Base-by-base conservation (phyloP, 805 yeast species). In the Cyberlindnera maclurae region DNA sequence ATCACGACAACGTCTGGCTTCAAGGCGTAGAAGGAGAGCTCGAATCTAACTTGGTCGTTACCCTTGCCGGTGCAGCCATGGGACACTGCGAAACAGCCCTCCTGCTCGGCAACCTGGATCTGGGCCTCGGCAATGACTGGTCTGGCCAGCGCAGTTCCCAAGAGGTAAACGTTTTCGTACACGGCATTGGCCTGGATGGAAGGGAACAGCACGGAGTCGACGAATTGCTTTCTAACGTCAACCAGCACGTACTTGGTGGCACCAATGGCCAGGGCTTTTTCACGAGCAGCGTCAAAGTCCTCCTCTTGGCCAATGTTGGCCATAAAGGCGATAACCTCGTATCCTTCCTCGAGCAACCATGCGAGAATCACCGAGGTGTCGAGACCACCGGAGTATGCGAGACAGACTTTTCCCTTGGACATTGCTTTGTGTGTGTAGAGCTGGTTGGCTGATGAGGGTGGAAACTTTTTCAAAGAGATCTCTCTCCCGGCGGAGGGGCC, bases 21-120 rank as follows among this genome's bases (percentile, higher is more conserved):
- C 65, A 93, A 77, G 28, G 97, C 99, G 66, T 93, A 93, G 75
- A 93, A 93, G 8, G 95, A 82, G 45, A 93, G 73, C 70, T 93
- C 99, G 63, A 93, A 93, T 69, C 99, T 83, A 50, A 93, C 97
- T 71, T 93, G 98, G 67, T 93, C 99, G 64, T 93, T 93, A 70
- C 99, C 99, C 73, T 93, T 93, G 71, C 99, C 99, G 52, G 99
- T 93, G 71, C 98, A 93, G 49, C 99, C 99, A 66, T 93, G 99
- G 35, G 96, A 79, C 36, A 93, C 98, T 38, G 97, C 97, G 56
- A 90, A 88, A 75, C 98, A 93, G 49, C 97, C 97, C 66, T 93
- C 94, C 57, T 84, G 76, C 70, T 88, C 94, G 46, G 99, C 99
- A 49, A 87, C 97, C 58, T 83, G 75, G 63, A 93, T 93, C 71